Conservation (phyloP, 2,329 filamentous ascomycete species). For the Talaromyces amestolkiae region DNA sequence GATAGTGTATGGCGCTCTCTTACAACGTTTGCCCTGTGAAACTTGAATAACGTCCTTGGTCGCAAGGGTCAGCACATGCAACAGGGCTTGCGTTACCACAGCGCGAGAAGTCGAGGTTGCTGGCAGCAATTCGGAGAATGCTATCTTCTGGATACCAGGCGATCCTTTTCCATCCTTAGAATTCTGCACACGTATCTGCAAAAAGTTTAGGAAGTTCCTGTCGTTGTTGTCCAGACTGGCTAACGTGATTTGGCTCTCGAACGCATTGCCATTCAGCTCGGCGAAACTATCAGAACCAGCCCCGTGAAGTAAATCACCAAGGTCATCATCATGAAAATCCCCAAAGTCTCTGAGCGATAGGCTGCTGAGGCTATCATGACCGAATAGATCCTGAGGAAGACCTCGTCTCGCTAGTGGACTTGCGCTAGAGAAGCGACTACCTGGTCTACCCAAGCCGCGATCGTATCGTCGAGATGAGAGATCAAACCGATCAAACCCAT, state of each 20-base stretch:
- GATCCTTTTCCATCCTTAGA: conserved; percentile 18
- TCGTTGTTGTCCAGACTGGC: conserved; percentile 58
- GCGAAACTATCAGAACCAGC: neutral
- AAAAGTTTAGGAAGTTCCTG: conserved; percentile 62
- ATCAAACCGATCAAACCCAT: conserved; percentile 38
- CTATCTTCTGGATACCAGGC: conserved; percentile 41
- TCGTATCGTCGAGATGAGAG: conserved; percentile 30
- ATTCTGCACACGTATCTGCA: conserved; percentile 49
- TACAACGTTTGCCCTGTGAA: conserved; percentile 52
- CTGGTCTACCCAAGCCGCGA: conserved; percentile 39
- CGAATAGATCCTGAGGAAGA: conserved; percentile 30
- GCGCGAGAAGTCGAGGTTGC: conserved; percentile 53
- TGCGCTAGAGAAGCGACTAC: conserved; percentile 56
- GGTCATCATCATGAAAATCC: conserved; percentile 26
- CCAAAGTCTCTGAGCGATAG: conserved; percentile 25
- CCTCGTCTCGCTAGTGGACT: conserved; percentile 61
- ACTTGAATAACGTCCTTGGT: conserved; percentile 60
- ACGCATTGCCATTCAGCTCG: neutral
- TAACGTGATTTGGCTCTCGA: conserved; percentile 29
- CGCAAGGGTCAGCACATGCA: conserved; percentile 69
- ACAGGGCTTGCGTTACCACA: conserved; percentile 71
- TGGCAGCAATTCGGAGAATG: conserved; percentile 69
- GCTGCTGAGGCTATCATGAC: conserved; percentile 25
- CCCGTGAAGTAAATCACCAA: conserved; percentile 20
- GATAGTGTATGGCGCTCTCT: conserved; percentile 31